phyloP scores from a whole-genome alignment of 2,329 filamentous ascomycete species.

The Rhynchosporium secalis region DNA sequence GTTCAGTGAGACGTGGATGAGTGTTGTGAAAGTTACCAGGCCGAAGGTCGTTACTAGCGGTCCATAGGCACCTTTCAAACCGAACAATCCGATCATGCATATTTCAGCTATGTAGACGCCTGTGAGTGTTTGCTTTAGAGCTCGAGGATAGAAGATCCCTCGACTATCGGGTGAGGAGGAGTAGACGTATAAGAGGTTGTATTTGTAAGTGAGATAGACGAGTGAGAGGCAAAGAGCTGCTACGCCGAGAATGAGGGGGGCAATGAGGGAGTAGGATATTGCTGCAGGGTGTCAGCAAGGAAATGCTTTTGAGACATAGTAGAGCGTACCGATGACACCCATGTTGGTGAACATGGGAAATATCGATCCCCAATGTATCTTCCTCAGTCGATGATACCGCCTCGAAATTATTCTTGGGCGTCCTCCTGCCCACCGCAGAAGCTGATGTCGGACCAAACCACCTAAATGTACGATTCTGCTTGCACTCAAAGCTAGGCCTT shows the following conservation, averaged over 20 bases:
- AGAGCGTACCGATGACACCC: slow-evolving; percentile 51
- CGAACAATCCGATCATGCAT: slow-evolving; percentile 64
- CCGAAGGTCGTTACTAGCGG: slow-evolving; percentile 59
- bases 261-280: slow-evolving; percentile 65
- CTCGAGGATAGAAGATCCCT: slow-evolving; percentile 63
- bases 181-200: slow-evolving; percentile 65
- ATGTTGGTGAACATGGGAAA: slow-evolving; percentile 58
- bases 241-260: slow-evolving; percentile 65
- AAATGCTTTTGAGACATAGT: slow-evolving; percentile 9
- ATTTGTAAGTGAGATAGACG: slow-evolving; percentile 65
- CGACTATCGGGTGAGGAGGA: slow-evolving; percentile 63
- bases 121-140: slow-evolving; percentile 62
- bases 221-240: slow-evolving; percentile 61
- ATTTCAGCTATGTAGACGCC: slow-evolving; percentile 63
- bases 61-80: slow-evolving; percentile 52
- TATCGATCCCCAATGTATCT: slow-evolving; percentile 59
- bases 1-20: slow-evolving; percentile 51
- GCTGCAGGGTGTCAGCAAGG: slow-evolving; percentile 42
- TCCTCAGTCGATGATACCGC: slow-evolving; percentile 53
- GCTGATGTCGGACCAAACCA: slow-evolving; percentile 56
- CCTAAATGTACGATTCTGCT: slow-evolving; percentile 58
- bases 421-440: slow-evolving; percentile 58
- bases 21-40: slow-evolving; percentile 52
- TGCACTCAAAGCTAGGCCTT: slow-evolving; percentile 63
- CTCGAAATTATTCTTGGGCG: slow-evolving; percentile 62